Evolutionary conservation across 2,329 filamentous ascomycete genomes (phyloP), one percentile per base, ranked within the genome.

Genomic region (Cordyceps cateniannulata): DNA sequence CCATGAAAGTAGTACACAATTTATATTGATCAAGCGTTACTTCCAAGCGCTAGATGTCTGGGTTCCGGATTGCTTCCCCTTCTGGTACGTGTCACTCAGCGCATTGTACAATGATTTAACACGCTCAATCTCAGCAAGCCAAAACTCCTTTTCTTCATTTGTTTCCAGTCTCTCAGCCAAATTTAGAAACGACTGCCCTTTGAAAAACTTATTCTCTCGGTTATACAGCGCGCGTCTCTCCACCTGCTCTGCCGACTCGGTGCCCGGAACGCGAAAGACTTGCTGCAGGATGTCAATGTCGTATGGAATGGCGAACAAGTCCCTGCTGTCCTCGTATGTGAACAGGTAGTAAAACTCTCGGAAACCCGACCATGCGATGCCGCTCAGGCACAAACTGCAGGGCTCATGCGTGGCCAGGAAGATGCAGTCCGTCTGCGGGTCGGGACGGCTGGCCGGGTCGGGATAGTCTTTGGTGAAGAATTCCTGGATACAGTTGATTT

Each of bases 351-450:
- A 84, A 60, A 85, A 74, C 68, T 81, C 77, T 62, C 73, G 74
- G 71, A 85, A 85, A 1, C 82, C 81, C 10, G 79, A 77, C 82
- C 82, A 85, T 2, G 81, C 75, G 63, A 85, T 84, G 16, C 79
- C 82, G 64, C 79, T 83, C 10, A 85, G 71, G 62, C 82, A 85
- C 2, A 85, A 73, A 48, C 78, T 82, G 72, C 82, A 85, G 1
- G 82, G 82, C 70, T 85, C 82, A 66, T 85, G 82, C 0, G 82
- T 84, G 5, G 81, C 79, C 62, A 85, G 77, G 72, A 85, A 85
- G 67, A 85, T 66, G 71, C 81, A 84, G 66, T 81, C 79, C 9
- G 71, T 69, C 5, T 65, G 63, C 2, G 77, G 72, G 42, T 69
- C 69, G 0, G 78, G 77, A 1, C 79, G 74, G 12, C 71, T 65